These are phyloP conservation scores for Trapa bicornis DNA, from an alignment of 345 rosid genomes.

Conservation along the genomic window DNA sequence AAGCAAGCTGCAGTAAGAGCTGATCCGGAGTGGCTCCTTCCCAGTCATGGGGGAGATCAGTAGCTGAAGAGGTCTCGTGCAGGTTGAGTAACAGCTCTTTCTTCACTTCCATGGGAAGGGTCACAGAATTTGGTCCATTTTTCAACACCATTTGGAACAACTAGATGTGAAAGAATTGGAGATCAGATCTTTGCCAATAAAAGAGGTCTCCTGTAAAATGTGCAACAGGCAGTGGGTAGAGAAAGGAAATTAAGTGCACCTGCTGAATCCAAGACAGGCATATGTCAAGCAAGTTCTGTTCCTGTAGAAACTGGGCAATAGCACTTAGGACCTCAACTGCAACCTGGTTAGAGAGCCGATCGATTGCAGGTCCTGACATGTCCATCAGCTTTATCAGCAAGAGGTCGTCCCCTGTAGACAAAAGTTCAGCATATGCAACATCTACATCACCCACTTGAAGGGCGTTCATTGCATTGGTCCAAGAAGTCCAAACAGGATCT, in stretches of 20 bases:
- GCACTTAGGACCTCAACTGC: slow-evolving; percentile 65
- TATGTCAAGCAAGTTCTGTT: slow-evolving; percentile 66
- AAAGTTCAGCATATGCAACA: slow-evolving; percentile 78
- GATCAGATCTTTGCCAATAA: neutral
- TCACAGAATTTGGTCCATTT: slow-evolving; percentile 58
- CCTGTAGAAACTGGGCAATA: slow-evolving; percentile 64
- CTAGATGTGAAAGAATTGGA: neutral
- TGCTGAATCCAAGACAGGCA: slow-evolving; percentile 97
- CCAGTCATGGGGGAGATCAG: slow-evolving; percentile 89
- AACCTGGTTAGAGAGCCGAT: slow-evolving; percentile 75
- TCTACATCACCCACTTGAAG: slow-evolving; percentile 77
- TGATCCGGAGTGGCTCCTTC: slow-evolving; percentile 74
- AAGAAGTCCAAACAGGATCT: slow-evolving; percentile 75
- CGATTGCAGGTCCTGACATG: slow-evolving; percentile 75
- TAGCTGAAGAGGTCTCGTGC: slow-evolving; percentile 56
- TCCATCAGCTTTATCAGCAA: slow-evolving; percentile 92
- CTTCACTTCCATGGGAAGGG: slow-evolving; percentile 71
- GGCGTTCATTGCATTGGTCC: slow-evolving; percentile 94
- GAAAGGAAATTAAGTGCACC: slow-evolving; percentile 20
- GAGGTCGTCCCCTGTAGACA: slow-evolving; percentile 69
- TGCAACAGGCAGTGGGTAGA: too few species aligned
- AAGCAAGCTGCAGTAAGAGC: slow-evolving; percentile 73
- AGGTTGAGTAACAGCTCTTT: slow-evolving; percentile 65
- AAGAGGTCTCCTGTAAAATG: too few species aligned
- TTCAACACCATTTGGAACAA: slow-evolving; percentile 58